Conservation (phyloP, 805 yeast genomes). For the Ogataea populi-albae region DNA sequence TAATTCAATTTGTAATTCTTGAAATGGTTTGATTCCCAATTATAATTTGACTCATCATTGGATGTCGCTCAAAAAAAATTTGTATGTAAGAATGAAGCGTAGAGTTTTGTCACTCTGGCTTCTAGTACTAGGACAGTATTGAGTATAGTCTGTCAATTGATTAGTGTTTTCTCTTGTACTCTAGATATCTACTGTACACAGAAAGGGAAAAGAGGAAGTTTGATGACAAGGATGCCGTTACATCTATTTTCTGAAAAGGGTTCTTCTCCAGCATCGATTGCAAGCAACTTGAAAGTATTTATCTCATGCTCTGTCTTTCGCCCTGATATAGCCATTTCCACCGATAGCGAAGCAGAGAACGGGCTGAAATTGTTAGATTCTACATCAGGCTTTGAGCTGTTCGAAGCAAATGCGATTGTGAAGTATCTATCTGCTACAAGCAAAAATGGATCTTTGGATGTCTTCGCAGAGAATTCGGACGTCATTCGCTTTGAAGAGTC, state of each 20-base stretch:
- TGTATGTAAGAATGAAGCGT: too few relatives aligned
- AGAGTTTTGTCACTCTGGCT: too few relatives aligned
- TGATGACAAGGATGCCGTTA: too few relatives aligned
- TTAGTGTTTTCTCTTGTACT: too few relatives aligned
- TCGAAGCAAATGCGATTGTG: conserved; percentile 68
- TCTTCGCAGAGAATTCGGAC: conserved; percentile 17
- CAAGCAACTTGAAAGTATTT: conserved; percentile 41
- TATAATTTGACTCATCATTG: too few relatives aligned
- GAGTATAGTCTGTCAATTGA: too few relatives aligned
- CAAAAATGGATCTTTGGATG: conserved; percentile 12
- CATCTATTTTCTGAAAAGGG: conserved; percentile 34
- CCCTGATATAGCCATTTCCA: conserved; percentile 26
- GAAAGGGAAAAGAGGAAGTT: too few relatives aligned
- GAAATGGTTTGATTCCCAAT: too few relatives aligned
- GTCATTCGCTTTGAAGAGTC: conserved; percentile 44
- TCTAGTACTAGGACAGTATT: too few relatives aligned
- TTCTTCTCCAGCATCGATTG: conserved; percentile 30
- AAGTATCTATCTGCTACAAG: conserved; percentile 49
- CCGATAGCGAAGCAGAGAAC: conserved; percentile 23
- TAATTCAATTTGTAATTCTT: too few relatives aligned
- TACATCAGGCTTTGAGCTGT: conserved; percentile 45
- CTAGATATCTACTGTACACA: too few relatives aligned
- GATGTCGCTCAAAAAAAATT: too few relatives aligned
- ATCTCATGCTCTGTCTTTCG: conserved; percentile 38
- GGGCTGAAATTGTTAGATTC: conserved; percentile 27